Conservation (phyloP, 768 basidiomycete genomes). For the Tricholoma hemisulphureum region DNA sequence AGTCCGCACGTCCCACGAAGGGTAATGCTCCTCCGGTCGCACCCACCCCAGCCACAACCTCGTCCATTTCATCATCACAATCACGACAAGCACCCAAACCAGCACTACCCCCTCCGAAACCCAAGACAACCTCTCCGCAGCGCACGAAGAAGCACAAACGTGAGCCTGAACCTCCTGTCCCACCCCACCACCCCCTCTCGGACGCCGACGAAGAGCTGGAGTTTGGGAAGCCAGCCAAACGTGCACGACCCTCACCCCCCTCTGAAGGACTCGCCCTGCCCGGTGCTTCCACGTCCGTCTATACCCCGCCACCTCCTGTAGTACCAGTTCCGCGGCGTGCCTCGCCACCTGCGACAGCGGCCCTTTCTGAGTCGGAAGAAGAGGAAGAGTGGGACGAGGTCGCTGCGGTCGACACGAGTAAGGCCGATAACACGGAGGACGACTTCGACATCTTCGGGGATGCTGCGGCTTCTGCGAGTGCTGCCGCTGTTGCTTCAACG, state of each 20-base stretch:
- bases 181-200: conserved; percentile 12
- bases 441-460: conserved; percentile 31
- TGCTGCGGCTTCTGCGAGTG: conserved; percentile 15
- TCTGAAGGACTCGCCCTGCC: conserved; percentile 41
- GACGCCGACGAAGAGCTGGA: conserved; percentile 48
- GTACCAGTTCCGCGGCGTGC: conserved; percentile 16
- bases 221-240: conserved; percentile 49
- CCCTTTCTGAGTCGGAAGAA: conserved; percentile 31
- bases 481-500: conserved; percentile 14
- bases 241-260: conserved; percentile 26
- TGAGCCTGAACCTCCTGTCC: conserved; percentile 19
- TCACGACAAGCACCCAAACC: not conserved
- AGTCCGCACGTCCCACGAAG: conserved; percentile 29
- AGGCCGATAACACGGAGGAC: conserved; percentile 21
- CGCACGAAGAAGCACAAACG: conserved; percentile 23
- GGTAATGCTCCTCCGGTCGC: conserved; percentile 18
- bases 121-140: conserved; percentile 9
- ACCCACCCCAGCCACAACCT: conserved; percentile 9
- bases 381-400: conserved; percentile 59
- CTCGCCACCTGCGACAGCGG: conserved; percentile 12
- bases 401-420: conserved; percentile 13
- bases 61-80: conserved; percentile 7
- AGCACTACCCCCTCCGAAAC: conserved; percentile 3
- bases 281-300: conserved; percentile 25
- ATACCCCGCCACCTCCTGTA: conserved; percentile 24